Percentiles rank a stretch among this genome's conserved stretches.
Evolutionary conservation across 2,329 filamentous ascomycete genomes (phyloP).

Genomic region (Colletotrichum spaethianum): DNA sequence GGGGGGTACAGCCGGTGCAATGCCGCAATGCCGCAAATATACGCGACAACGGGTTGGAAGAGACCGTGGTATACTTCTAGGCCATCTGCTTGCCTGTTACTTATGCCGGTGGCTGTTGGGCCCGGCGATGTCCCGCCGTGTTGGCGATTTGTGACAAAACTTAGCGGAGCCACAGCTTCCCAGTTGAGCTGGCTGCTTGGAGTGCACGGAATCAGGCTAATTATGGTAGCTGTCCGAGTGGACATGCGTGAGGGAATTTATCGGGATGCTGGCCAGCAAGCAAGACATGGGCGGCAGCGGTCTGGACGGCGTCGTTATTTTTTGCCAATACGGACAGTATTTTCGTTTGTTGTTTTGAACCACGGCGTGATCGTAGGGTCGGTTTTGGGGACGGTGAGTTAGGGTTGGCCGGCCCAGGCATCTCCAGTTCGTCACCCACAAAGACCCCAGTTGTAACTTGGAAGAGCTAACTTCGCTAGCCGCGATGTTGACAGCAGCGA

Average conservation of each 20-base stretch:
- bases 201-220: slow-evolving; percentile 38
- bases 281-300: slow-evolving; percentile 23
- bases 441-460: background rate
- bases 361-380: slow-evolving; percentile 1
- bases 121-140: slow-evolving; percentile 15
- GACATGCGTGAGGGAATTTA: slow-evolving; percentile 42
- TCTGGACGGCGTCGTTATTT: slow-evolving; percentile 16
- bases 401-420: slow-evolving; percentile 28
- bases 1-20: background rate
- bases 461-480: background rate
- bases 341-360: background rate
- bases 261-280: slow-evolving; percentile 24
- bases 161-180: slow-evolving; percentile 20
- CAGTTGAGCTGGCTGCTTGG: slow-evolving; percentile 25
- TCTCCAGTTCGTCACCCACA: slow-evolving; percentile 22
- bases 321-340: background rate
- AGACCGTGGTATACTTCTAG: slow-evolving; percentile 25
- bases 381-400: slow-evolving; percentile 29
- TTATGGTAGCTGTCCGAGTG: slow-evolving; percentile 36
- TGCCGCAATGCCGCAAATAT: slow-evolving; percentile 30
- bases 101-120: slow-evolving; percentile 13
- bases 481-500: slow-evolving; percentile 15
- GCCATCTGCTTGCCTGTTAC: slow-evolving; percentile 14
- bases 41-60: background rate
- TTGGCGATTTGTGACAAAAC: slow-evolving; percentile 37